These are phyloP conservation scores for Triangularia verruculosa DNA, from an alignment of 2,329 filamentous ascomycete genomes.

Conservation along the genomic window DNA sequence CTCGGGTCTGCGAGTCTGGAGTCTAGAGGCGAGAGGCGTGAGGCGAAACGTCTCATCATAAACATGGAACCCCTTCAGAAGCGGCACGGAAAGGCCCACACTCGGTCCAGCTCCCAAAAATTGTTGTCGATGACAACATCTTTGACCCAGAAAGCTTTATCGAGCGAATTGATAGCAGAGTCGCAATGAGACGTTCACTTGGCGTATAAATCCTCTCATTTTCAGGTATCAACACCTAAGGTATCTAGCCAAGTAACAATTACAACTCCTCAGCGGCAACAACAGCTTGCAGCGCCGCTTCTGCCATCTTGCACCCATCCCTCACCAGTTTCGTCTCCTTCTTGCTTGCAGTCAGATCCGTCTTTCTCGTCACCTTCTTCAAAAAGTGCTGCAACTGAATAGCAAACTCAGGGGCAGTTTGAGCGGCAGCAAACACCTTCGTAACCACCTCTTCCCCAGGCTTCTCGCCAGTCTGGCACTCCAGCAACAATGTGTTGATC, in stretches of 20 bases:
- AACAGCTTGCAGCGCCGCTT: constrained; percentile 35
- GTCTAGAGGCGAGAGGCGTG: background rate
- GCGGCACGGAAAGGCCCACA: background rate
- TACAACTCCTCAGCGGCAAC: constrained; percentile 20
- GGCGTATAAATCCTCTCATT: constrained; percentile 1
- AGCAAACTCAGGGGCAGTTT: constrained; percentile 64
- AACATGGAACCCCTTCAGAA: background rate
- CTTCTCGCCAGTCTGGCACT: constrained; percentile 48
- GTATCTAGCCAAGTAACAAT: background rate
- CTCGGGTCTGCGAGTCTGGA: background rate
- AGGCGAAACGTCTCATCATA: background rate
- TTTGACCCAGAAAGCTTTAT: background rate
- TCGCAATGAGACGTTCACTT: background rate
- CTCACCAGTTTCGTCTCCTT: constrained; percentile 47
- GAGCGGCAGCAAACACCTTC: constrained; percentile 63
- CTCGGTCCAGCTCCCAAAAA: background rate
- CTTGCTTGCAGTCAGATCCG: constrained; percentile 50
- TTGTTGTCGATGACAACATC: background rate
- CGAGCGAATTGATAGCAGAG: background rate
- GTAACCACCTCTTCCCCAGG: constrained; percentile 56
- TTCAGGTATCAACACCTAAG: constrained; percentile 1
- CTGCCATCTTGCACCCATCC: constrained; percentile 45
- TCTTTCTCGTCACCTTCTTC: constrained; percentile 68
- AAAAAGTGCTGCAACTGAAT: constrained; percentile 78
- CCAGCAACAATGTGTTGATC: constrained; percentile 70